phyloP scores from a whole-genome alignment of 2,329 filamentous ascomycete species.

The Pseudogymnoascus sp. region DNA sequence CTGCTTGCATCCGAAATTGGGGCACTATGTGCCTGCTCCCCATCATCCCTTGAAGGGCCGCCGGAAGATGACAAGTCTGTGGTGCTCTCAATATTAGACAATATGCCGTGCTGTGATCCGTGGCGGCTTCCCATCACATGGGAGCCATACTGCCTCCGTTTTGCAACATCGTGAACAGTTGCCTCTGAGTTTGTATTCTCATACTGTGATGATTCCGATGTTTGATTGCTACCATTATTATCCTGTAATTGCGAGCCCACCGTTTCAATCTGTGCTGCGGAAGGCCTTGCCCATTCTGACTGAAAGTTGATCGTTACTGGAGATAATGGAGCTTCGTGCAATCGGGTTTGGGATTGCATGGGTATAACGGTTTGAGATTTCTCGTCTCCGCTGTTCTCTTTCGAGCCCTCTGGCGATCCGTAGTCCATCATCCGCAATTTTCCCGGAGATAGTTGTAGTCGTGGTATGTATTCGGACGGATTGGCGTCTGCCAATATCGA shows the following conservation, averaged over 20 bases:
- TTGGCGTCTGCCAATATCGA: not conserved
- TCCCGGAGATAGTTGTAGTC: not conserved
- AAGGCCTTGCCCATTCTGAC: slow-evolving; percentile 43
- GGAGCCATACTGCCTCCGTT: not conserved
- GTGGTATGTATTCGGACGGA: not conserved
- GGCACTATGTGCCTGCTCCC: not conserved
- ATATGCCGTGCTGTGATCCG: slow-evolving; percentile 4
- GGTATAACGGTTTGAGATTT: slow-evolving; percentile 8
- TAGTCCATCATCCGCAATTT: not conserved
- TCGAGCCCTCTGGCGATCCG: not conserved
- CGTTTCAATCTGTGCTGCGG: slow-evolving; percentile 43
- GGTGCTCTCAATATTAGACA: slow-evolving; percentile 10
- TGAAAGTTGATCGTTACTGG: slow-evolving; percentile 48
- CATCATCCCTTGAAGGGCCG: not conserved
- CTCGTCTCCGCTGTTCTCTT: slow-evolving; percentile 1
- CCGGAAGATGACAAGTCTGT: slow-evolving; percentile 15
- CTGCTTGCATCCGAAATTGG: not conserved
- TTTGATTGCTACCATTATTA: slow-evolving; percentile 5
- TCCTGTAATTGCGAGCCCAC: slow-evolving; percentile 15
- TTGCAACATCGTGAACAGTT: slow-evolving; percentile 9
- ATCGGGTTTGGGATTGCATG: slow-evolving; percentile 24
- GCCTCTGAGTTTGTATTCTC: slow-evolving; percentile 11
- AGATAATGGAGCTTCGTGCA: slow-evolving; percentile 46
- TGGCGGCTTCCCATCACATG: not conserved
- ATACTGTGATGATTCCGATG: slow-evolving; percentile 11